phyloP scores from a whole-genome alignment of 2,329 filamentous ascomycete genomes.

The Pseudogymnoascus destructans region DNA sequence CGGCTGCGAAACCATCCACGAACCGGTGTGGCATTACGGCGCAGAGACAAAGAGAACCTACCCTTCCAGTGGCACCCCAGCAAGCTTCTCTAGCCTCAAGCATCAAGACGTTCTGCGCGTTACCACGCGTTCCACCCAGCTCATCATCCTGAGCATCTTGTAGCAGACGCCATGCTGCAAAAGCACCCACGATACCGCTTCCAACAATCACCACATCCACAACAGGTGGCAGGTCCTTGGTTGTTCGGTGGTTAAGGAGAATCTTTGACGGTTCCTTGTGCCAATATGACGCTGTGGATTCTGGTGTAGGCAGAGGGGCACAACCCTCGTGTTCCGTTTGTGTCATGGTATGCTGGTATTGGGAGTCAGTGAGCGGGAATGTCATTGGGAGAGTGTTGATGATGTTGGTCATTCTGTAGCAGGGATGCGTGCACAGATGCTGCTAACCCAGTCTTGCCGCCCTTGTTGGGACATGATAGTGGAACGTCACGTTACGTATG shows the following conservation, averaged over 20 bases:
- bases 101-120: constrained; percentile 45
- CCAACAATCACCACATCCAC: constrained; percentile 62
- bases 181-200: constrained; percentile 64
- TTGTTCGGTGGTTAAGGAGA: constrained; percentile 56
- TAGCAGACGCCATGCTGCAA: constrained; percentile 49
- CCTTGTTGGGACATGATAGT: not conserved
- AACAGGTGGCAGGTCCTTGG: constrained; percentile 43
- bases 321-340: constrained; percentile 1
- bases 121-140: not conserved
- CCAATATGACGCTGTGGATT: constrained; percentile 60
- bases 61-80: constrained; percentile 71
- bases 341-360: not conserved
- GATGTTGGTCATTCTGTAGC: not conserved
- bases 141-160: constrained; percentile 31
- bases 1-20: not conserved
- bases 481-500: not conserved
- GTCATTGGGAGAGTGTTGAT: not conserved
- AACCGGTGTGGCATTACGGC: not conserved
- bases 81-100: constrained; percentile 70
- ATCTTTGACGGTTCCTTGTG: constrained; percentile 51
- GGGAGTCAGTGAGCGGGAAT: not conserved
- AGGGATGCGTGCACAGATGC: not conserved
- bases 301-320: constrained; percentile 39
- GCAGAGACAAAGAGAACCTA: constrained; percentile 31
- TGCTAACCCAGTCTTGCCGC: not conserved